phyloP scores from a whole-genome alignment of 108 stramenopile genomes.

The Cyclotella kingstonii region DNA sequence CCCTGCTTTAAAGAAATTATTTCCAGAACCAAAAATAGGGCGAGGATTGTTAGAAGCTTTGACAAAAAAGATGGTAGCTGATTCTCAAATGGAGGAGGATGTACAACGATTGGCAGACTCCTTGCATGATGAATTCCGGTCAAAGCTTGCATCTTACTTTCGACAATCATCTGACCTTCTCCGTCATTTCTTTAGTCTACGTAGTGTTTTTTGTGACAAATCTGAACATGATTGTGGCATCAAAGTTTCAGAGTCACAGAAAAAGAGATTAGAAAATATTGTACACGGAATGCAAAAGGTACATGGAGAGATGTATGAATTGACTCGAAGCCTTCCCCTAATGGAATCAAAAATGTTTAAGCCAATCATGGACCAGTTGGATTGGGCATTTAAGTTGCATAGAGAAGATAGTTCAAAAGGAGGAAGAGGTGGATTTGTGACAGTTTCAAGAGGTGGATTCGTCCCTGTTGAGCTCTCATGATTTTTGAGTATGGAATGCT shows the following conservation, averaged over 20 bases:
- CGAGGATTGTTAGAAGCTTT: constrained; percentile 63
- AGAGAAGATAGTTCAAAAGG: constrained; percentile 63
- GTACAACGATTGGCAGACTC: constrained; percentile 59
- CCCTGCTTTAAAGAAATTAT: constrained; percentile 33
- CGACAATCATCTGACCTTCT: constrained; percentile 78
- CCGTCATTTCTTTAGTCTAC: constrained; percentile 85
- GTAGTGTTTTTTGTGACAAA: constrained; percentile 42
- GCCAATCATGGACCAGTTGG: constrained; percentile 88
- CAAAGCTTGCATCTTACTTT: constrained; percentile 71
- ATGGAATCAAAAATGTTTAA: constrained; percentile 69
- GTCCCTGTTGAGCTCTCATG: constrained; percentile 21
- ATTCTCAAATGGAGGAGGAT: constrained; percentile 80
- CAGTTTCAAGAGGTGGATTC: constrained; percentile 44
- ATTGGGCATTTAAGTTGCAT: constrained; percentile 84
- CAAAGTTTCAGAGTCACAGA: constrained; percentile 34
- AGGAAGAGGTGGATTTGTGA: constrained; percentile 72
- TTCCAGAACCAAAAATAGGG: constrained; percentile 75
- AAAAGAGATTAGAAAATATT: constrained; percentile 61
- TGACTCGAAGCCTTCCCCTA: constrained; percentile 49
- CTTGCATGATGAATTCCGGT: constrained; percentile 72
- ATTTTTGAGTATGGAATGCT: neutral
- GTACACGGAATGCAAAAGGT: constrained; percentile 75
- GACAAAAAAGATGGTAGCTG: constrained; percentile 80
- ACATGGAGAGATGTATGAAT: constrained; percentile 55
- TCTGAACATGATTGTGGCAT: constrained; percentile 26